These are phyloP conservation scores for Solidago caesia DNA, from an alignment of 129 eudicot genomes.

Conservation along the genomic window DNA sequence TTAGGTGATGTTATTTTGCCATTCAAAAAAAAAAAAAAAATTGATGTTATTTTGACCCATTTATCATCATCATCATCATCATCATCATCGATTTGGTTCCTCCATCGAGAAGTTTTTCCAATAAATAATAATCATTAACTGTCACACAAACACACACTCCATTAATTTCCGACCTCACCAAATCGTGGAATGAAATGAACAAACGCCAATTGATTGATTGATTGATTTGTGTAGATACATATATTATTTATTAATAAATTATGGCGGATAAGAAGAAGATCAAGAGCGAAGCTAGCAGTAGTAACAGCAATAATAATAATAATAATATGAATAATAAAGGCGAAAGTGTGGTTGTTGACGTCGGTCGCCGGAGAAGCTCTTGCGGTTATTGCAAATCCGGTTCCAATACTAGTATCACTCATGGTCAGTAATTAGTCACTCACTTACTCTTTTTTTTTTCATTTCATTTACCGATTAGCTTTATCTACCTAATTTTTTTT, in stretches of 20 bases:
- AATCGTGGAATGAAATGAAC: neutral
- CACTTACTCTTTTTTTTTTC: neutral
- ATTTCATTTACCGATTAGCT: neutral
- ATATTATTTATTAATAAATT: neutral
- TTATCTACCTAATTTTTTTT: neutral
- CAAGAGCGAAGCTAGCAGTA: conserved; percentile 68
- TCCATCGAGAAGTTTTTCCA: too few relatives aligned
- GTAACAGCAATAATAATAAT: conserved; percentile 22
- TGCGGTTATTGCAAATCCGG: conserved; percentile 92
- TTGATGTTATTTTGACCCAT: too few relatives aligned
- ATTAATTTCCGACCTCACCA: too few relatives aligned
- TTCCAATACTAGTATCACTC: conserved; percentile 60
- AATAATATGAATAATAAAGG: conserved; percentile 34
- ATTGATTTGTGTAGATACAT: too few relatives aligned
- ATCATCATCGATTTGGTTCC: too few relatives aligned
- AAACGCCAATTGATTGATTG: too few relatives aligned
- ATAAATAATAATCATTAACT: too few relatives aligned
- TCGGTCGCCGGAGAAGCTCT: conserved; percentile 72
- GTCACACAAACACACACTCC: too few relatives aligned
- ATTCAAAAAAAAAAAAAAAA: too few relatives aligned
- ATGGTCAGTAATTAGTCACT: conserved; percentile 44
- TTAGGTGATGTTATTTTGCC: too few relatives aligned
- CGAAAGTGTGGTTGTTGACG: conserved; percentile 70
- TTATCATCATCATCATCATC: too few relatives aligned
- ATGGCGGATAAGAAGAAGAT: conserved; percentile 71